Conservation (phyloP, 75 land plant species). For the Larix kaempferi region DNA sequence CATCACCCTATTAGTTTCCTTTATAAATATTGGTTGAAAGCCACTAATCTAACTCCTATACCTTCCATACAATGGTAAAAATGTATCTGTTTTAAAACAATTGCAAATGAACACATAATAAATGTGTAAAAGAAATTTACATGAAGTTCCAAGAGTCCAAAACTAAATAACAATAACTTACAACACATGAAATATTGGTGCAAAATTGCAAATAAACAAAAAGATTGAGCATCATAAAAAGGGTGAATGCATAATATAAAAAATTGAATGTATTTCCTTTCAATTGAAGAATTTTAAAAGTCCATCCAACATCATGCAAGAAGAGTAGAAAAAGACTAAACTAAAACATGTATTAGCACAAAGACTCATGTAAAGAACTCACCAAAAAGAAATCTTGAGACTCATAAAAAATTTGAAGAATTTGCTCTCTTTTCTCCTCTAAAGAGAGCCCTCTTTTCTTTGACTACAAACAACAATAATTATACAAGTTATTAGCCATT, state of each 20-base stretch:
- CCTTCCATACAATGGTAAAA: too few species aligned
- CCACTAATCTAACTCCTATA: too few species aligned
- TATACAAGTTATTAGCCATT: background rate
- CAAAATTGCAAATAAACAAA: background rate
- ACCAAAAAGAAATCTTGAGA: conserved; percentile 88
- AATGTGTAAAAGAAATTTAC: too few species aligned
- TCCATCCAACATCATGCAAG: background rate
- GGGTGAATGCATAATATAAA: background rate
- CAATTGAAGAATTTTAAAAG: background rate
- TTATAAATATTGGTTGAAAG: too few species aligned
- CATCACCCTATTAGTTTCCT: too few species aligned
- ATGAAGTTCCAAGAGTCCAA: too few species aligned
- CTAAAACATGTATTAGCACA: background rate
- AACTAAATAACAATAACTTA: too few species aligned
- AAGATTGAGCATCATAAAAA: background rate
- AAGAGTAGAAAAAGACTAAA: background rate
- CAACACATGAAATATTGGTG: too few species aligned
- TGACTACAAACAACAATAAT: conserved; percentile 46
- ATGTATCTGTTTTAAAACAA: too few species aligned
- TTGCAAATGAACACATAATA: too few species aligned
- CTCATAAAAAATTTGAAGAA: conserved; percentile 84
- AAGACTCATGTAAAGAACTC: conserved; percentile 12
- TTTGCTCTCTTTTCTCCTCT: conserved; percentile 90
- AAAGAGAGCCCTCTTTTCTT: conserved; percentile 90
- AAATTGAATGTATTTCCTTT: background rate